These are phyloP conservation scores for Penicillium samsonianum DNA, from an alignment of 495 filamentous ascomycete genomes.

Conservation along the genomic window DNA sequence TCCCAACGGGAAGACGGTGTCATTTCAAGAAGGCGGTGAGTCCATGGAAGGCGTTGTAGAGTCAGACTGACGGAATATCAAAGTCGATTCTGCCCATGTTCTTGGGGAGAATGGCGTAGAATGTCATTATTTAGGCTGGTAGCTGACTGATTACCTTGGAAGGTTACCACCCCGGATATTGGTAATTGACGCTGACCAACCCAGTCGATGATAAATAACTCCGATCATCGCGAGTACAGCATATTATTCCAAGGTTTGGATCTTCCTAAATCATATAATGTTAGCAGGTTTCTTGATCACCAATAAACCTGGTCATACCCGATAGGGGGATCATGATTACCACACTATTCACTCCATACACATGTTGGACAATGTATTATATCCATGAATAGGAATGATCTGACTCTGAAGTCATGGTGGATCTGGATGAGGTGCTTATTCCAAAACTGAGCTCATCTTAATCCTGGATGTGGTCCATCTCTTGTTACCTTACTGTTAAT, in stretches of 20 bases:
- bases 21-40: background rate
- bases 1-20: background rate
- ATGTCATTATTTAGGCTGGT: background rate
- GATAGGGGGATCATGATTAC: background rate
- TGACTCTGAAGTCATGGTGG: conserved; percentile 14
- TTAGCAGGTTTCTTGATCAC: conserved; percentile 17
- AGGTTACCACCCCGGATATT: conserved; percentile 4
- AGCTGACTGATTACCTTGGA: background rate
- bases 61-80: background rate
- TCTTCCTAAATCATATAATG: conserved; percentile 17
- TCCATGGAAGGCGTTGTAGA: background rate
- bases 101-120: background rate
- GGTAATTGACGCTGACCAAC: conserved; percentile 25
- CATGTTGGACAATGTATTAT: background rate
- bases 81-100: background rate
- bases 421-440: conserved; percentile 1
- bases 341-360: background rate
- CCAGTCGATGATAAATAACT: conserved; percentile 1
- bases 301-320: background rate
- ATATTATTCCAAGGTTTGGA: background rate
- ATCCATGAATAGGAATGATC: conserved; percentile 3
- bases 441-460: background rate
- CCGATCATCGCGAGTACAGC: background rate
- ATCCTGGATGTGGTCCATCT: background rate
- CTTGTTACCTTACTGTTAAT: background rate